These are phyloP conservation scores for Leptomonas pyrrhocoris DNA, from an alignment of 208 protist species.

Conservation along the genomic window DNA sequence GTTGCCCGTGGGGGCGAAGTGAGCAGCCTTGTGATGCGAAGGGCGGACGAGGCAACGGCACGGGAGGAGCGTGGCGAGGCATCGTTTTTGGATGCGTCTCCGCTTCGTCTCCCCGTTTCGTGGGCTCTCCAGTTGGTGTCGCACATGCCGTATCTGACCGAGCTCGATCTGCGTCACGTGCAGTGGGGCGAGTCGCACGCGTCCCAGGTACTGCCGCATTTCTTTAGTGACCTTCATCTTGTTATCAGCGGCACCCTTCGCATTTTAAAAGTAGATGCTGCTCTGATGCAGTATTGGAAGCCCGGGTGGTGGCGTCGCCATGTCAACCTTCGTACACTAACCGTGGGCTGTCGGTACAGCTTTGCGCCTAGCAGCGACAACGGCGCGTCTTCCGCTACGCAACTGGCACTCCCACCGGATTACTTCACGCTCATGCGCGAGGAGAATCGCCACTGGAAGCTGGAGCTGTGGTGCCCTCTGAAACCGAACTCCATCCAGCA, in stretches of 20 bases:
- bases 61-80: constrained; percentile 36
- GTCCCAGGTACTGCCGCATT: constrained; percentile 33
- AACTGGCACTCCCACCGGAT: constrained; percentile 54
- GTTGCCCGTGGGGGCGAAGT: constrained; percentile 27
- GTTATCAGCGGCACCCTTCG: constrained; percentile 49
- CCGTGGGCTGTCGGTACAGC: constrained; percentile 44
- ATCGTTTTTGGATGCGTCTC: constrained; percentile 6
- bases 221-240: constrained; percentile 80
- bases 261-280: constrained; percentile 68
- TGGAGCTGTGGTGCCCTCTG: constrained; percentile 83
- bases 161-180: constrained; percentile 80
- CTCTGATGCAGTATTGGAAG: constrained; percentile 60
- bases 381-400: constrained; percentile 2
- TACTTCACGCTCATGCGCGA: constrained; percentile 51
- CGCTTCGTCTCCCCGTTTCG: constrained; percentile 29
- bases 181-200: constrained; percentile 30
- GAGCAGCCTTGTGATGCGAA: constrained; percentile 39
- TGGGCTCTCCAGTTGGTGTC: constrained; percentile 48
- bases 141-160: constrained; percentile 46
- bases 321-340: constrained; percentile 46
- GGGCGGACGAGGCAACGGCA: constrained; percentile 35
- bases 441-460: constrained; percentile 41
- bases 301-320: constrained; percentile 80
- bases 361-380: constrained; percentile 2
- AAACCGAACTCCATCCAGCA: constrained; percentile 26